phyloP scores from a whole-genome alignment of 257 asterid species.

The Solanum verrucosum region DNA sequence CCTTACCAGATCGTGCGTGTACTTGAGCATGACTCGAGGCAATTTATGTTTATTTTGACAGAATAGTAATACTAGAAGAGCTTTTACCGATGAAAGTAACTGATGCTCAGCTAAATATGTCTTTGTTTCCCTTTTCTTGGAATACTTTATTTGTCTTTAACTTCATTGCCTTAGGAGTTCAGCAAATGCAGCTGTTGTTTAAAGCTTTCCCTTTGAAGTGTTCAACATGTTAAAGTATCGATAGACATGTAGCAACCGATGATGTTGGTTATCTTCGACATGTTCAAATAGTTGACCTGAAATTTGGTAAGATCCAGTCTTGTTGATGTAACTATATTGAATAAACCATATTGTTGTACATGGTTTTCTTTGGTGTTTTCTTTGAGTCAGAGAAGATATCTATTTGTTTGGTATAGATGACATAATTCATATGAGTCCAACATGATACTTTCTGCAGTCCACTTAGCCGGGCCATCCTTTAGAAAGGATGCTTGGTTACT shows the following conservation, averaged over 20 bases:
- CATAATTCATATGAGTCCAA: not conserved
- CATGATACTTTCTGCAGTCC: not conserved
- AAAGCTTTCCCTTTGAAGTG: not conserved
- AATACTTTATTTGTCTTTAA: not conserved
- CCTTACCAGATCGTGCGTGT: not conserved
- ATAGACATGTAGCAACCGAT: not conserved
- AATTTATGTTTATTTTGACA: not conserved
- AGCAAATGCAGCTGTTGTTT: not conserved
- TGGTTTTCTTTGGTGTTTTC: not conserved
- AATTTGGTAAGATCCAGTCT: not conserved
- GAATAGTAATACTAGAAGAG: not conserved
- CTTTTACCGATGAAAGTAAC: not conserved
- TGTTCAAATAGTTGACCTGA: not conserved
- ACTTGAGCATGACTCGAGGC: conserved; percentile 1
- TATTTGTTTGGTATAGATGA: not conserved
- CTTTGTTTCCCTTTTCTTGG: not conserved
- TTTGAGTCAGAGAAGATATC: not conserved
- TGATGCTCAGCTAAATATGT: not conserved
- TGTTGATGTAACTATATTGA: not conserved
- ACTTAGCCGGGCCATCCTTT: not conserved
- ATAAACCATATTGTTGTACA: not conserved
- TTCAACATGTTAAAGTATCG: not conserved
- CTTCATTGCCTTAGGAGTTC: not conserved
- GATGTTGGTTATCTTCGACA: not conserved
- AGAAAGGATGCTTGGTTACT: not conserved